Evolutionary conservation across 768 basidiomycete species (phyloP).

Genomic region (Amanita pallidorosea): DNA sequence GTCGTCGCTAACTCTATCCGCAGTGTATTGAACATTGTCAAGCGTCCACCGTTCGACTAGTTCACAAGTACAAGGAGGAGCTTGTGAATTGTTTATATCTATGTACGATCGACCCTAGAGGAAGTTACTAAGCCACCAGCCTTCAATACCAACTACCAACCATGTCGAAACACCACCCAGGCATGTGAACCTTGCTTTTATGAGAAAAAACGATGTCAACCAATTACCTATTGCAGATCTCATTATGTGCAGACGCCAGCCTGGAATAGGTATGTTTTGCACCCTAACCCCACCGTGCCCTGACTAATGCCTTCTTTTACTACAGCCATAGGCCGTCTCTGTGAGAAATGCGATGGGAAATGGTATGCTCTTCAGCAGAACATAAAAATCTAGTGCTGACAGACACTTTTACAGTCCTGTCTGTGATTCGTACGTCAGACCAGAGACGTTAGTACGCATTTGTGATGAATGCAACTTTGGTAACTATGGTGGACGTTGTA

Average conservation of each 20-base stretch:
- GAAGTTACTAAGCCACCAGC: too few relatives aligned
- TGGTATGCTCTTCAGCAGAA: slow-evolving; percentile 47
- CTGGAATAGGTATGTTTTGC: slow-evolving; percentile 71
- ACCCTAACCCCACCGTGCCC: not conserved
- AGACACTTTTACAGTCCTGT: slow-evolving; percentile 55
- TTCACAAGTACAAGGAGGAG: too few relatives aligned
- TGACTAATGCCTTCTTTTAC: not conserved
- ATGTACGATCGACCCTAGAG: too few relatives aligned
- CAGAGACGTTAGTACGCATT: slow-evolving; percentile 94
- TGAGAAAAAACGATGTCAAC: not conserved
- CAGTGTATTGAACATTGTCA: too few relatives aligned
- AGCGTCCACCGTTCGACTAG: too few relatives aligned
- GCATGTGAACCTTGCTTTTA: slow-evolving; percentile 21
- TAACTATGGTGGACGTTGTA: slow-evolving; percentile 94
- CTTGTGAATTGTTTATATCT: too few relatives aligned
- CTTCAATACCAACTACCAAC: too few relatives aligned
- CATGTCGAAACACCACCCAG: slow-evolving; percentile 91
- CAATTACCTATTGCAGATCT: slow-evolving; percentile 47
- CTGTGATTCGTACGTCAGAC: slow-evolving; percentile 98
- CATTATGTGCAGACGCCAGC: slow-evolving; percentile 96
- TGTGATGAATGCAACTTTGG: slow-evolving; percentile 99
- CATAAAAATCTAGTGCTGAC: not conserved
- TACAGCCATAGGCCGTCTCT: slow-evolving; percentile 90
- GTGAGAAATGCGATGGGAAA: slow-evolving; percentile 99
- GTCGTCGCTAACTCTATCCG: too few relatives aligned